These are phyloP conservation scores for Yamadazyma nakazawae DNA, from an alignment of 805 yeast genomes.

Conservation along the genomic window DNA sequence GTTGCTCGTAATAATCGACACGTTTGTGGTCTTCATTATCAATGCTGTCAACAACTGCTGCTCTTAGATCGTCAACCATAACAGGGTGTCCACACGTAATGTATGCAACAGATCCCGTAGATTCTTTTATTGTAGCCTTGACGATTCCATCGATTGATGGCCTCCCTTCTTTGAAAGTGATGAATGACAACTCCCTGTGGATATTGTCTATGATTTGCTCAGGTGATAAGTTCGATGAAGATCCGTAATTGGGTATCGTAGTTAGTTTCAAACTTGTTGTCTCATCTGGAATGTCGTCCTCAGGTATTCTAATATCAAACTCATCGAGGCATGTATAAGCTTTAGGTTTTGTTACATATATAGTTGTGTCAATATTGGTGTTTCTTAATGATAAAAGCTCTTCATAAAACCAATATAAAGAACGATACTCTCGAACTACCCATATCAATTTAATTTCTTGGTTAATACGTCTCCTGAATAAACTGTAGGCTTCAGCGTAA, in stretches of 20 bases:
- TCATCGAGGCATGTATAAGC: slow-evolving; percentile 30
- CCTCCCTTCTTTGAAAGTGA: slow-evolving; percentile 44
- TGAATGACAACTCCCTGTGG: slow-evolving; percentile 23
- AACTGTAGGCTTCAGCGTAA: slow-evolving; percentile 30
- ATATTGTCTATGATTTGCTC: slow-evolving; percentile 12
- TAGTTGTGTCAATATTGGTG: slow-evolving; percentile 22
- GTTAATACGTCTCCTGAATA: slow-evolving; percentile 11
- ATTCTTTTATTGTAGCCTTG: slow-evolving; percentile 28
- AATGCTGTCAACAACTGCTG: slow-evolving; percentile 42
- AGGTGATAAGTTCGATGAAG: slow-evolving; percentile 1
- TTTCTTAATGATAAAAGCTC: slow-evolving; percentile 33
- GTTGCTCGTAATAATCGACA: slow-evolving; percentile 71
- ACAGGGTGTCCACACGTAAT: slow-evolving; percentile 62
- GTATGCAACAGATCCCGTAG: slow-evolving; percentile 46
- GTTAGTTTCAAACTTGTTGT: slow-evolving; percentile 1
- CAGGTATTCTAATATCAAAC: slow-evolving; percentile 12
- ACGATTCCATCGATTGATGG: slow-evolving; percentile 46
- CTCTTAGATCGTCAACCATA: slow-evolving; percentile 57
- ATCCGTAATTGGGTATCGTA: background rate
- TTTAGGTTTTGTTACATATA: slow-evolving; percentile 29
- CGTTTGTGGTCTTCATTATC: slow-evolving; percentile 34
- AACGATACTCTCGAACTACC: slow-evolving; percentile 55
- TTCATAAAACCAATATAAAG: slow-evolving; percentile 48
- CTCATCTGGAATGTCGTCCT: slow-evolving; percentile 1
- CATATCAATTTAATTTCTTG: slow-evolving; percentile 49